Percentiles rank a stretch among this genome's conserved stretches.
phyloP scores from a whole-genome alignment of 78 protist species.

The Acrasis kona region DNA sequence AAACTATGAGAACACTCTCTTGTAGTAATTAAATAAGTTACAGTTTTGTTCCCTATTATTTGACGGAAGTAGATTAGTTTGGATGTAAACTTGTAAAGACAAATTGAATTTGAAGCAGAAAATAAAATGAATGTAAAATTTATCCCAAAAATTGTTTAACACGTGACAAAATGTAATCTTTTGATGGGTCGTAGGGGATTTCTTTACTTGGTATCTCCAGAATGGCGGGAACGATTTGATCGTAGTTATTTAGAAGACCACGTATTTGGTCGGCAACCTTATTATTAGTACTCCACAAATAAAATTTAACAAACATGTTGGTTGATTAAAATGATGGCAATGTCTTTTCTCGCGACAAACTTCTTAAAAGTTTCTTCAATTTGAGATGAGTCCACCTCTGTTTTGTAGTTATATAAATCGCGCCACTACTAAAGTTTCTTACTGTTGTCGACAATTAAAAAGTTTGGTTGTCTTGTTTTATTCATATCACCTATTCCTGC shows the following conservation, averaged over 20 bases:
- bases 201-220: slow-evolving; percentile 81
- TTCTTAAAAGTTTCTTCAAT: slow-evolving; percentile 60
- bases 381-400: no score
- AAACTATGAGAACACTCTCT: no score
- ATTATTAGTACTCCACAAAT: not conserved
- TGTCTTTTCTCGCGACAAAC: slow-evolving; percentile 49
- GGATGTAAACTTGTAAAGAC: no score
- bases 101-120: no score
- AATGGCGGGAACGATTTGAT: slow-evolving; percentile 59
- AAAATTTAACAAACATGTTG: slow-evolving; percentile 53
- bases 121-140: no score
- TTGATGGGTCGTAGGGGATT: slow-evolving; percentile 58
- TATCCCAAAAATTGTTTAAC: not conserved
- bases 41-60: no score
- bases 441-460: slow-evolving; percentile 48
- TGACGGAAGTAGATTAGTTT: no score
- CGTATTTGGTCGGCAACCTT: slow-evolving; percentile 71
- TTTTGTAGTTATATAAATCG: not conserved
- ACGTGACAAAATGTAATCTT: slow-evolving; percentile 57
- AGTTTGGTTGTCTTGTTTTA: slow-evolving; percentile 40
- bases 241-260: slow-evolving; percentile 44
- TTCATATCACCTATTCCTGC: slow-evolving; percentile 72
- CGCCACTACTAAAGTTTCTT: not conserved
- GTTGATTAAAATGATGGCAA: slow-evolving; percentile 64
- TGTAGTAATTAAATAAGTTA: no score